A percentile compares a stretch with the other conserved stretches of the same genome.
Conservation (phyloP, 1,284 basidiomycete species). For the Thecaphora frezii region DNA sequence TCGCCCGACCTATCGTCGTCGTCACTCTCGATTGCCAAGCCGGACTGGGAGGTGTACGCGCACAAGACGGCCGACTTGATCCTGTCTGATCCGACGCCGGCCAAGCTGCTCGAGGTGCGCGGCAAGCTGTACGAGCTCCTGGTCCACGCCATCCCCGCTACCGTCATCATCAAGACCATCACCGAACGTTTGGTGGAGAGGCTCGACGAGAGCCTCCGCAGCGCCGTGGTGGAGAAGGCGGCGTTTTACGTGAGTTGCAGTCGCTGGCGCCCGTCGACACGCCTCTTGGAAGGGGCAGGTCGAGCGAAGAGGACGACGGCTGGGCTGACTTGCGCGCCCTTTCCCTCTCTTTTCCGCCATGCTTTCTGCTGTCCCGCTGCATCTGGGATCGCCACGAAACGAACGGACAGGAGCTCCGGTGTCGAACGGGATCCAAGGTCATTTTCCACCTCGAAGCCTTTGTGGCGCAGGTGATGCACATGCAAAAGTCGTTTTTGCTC, state of each 20-base stretch:
- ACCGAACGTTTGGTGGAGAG: constrained; percentile 80
- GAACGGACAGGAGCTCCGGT: constrained; percentile 62
- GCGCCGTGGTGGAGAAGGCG: constrained; percentile 63
- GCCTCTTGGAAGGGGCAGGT: no score
- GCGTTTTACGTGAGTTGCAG: constrained; percentile 91
- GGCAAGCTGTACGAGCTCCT: constrained; percentile 92
- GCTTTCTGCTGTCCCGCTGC: constrained; percentile 1
- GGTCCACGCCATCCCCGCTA: constrained; percentile 96
- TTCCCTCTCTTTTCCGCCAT: constrained; percentile 9
- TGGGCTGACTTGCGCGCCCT: no score
- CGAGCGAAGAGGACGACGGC: no score
- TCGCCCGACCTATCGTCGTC: constrained; percentile 58
- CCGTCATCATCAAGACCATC: constrained; percentile 60
- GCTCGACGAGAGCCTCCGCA: constrained; percentile 68
- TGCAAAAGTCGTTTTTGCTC: constrained; percentile 51
- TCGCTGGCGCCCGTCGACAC: no score
- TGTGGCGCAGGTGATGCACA: constrained; percentile 55
- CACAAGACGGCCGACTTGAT: constrained; percentile 90
- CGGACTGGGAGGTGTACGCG: constrained; percentile 99
- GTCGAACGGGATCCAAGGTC: constrained; percentile 49
- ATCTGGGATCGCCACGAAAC: no score
- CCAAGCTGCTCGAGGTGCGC: constrained; percentile 85
- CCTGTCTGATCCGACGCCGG: constrained; percentile 87
- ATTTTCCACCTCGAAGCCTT: constrained; percentile 59
- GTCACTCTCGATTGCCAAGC: constrained; percentile 78